A percentile compares a stretch with the other conserved stretches of the same genome.
These are phyloP conservation scores for Cardamine chenopodiifolia DNA, from an alignment of 345 rosid genomes.

Conservation along the genomic window DNA sequence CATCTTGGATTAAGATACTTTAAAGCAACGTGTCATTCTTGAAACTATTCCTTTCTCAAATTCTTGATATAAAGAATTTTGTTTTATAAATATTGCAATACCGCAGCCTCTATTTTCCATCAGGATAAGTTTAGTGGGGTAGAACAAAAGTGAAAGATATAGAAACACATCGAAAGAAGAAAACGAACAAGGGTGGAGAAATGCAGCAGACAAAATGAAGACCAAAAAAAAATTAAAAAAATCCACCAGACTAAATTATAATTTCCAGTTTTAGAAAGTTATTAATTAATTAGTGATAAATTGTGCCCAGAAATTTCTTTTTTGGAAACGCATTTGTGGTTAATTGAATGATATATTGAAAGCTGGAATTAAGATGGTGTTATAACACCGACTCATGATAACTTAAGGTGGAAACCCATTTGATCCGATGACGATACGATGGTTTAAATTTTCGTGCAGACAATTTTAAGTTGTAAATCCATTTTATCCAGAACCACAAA, in stretches of 20 bases:
- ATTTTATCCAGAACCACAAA: too few relatives aligned
- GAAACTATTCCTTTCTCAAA: constrained; percentile 20
- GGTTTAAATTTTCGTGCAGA: too few relatives aligned
- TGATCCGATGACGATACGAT: too few relatives aligned
- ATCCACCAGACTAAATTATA: background rate
- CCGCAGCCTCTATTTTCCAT: background rate
- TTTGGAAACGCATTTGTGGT: too few relatives aligned
- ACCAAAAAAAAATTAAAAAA: too few relatives aligned
- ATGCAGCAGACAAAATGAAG: background rate
- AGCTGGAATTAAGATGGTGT: too few relatives aligned
- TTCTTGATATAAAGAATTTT: background rate
- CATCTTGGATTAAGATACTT: constrained; percentile 10
- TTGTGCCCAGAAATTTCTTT: too few relatives aligned
- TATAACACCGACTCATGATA: too few relatives aligned
- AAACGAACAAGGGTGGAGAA: constrained; percentile 13
- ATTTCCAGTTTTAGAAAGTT: constrained; percentile 4
- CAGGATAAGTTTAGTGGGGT: constrained; percentile 29
- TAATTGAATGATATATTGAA: too few relatives aligned
- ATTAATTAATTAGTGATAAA: background rate
- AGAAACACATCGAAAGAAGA: constrained; percentile 28
- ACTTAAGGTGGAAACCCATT: too few relatives aligned
- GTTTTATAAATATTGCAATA: background rate
- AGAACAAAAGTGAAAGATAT: constrained; percentile 22
- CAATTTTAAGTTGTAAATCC: too few relatives aligned
- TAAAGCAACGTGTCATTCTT: constrained; percentile 1